These are phyloP conservation scores for Alternaria postmessia DNA, from an alignment of 2,329 filamentous ascomycete genomes.

Conservation along the genomic window DNA sequence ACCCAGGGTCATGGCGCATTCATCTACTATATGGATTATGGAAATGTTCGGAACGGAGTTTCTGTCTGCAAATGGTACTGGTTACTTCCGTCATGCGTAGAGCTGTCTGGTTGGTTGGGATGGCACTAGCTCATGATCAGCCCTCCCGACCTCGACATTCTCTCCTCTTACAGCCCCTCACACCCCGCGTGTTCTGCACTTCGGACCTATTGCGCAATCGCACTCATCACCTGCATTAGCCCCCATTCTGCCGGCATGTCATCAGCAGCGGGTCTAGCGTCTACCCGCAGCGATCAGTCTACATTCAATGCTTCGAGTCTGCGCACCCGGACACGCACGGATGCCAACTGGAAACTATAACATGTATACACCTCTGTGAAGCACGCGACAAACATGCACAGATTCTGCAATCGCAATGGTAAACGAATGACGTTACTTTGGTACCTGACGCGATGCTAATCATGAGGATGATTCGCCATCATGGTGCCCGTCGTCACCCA, in stretches of 20 bases:
- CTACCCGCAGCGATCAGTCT: neutral
- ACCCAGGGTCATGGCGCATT: conserved; percentile 17
- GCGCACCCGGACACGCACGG: neutral
- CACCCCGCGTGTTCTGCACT: conserved; percentile 9
- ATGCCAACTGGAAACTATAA: neutral
- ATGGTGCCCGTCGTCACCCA: conserved; percentile 35
- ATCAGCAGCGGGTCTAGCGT: neutral
- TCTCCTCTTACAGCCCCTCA: neutral
- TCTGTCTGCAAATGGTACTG: neutral
- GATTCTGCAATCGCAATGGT: neutral
- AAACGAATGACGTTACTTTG: neutral
- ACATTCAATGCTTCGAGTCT: conserved; percentile 2
- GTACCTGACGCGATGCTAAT: neutral
- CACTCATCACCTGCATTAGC: conserved; percentile 5
- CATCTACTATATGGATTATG: neutral
- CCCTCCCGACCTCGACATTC: neutral
- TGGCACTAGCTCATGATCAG: neutral
- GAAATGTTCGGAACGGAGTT: neutral
- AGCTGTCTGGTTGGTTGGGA: neutral
- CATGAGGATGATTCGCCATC: conserved; percentile 28
- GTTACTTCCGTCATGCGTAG: neutral
- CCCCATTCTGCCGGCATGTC: neutral
- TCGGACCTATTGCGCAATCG: conserved; percentile 18
- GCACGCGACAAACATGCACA: neutral
- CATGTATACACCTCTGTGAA: neutral